These are phyloP conservation scores for Trichosporon ovoides DNA, from an alignment of 1,284 basidiomycete genomes.

Conservation along the genomic window DNA sequence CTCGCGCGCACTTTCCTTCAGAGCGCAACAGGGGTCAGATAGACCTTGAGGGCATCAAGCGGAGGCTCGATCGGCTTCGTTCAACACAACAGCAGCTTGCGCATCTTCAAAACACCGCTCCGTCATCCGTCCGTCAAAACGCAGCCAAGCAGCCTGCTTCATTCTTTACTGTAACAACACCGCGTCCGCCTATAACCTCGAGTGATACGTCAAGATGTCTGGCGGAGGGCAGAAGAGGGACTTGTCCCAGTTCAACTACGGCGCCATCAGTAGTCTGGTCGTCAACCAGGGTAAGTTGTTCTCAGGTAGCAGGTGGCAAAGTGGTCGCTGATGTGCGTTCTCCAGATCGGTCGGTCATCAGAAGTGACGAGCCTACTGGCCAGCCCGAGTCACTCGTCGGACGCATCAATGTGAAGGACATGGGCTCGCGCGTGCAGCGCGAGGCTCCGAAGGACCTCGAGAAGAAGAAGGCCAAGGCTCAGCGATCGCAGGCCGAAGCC, in stretches of 20 bases:
- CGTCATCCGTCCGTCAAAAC: neutral
- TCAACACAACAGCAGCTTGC: neutral
- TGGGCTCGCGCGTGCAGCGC: slow-evolving; percentile 85
- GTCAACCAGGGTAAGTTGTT: slow-evolving; percentile 60
- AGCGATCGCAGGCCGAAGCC: slow-evolving; percentile 53
- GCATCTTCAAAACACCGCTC: neutral
- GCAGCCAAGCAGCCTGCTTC: neutral
- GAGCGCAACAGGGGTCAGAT: neutral
- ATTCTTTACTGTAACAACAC: neutral
- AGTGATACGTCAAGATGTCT: slow-evolving; percentile 36
- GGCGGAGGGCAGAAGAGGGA: slow-evolving; percentile 54
- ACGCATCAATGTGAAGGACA: slow-evolving; percentile 81
- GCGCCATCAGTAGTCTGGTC: slow-evolving; percentile 79
- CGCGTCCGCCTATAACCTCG: neutral
- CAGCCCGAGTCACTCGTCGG: slow-evolving; percentile 89
- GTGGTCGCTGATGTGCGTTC: neutral
- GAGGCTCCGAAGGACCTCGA: slow-evolving; percentile 86
- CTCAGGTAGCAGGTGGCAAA: neutral
- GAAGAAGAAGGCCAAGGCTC: slow-evolving; percentile 84
- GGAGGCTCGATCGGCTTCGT: neutral
- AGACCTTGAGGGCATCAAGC: neutral
- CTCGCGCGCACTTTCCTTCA: neutral
- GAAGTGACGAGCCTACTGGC: slow-evolving; percentile 92
- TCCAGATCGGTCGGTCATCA: slow-evolving; percentile 52
- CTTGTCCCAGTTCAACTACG: slow-evolving; percentile 82